Base-by-base conservation (phyloP, 2,329 filamentous ascomycete genomes). In the Pezicula carpinea region DNA sequence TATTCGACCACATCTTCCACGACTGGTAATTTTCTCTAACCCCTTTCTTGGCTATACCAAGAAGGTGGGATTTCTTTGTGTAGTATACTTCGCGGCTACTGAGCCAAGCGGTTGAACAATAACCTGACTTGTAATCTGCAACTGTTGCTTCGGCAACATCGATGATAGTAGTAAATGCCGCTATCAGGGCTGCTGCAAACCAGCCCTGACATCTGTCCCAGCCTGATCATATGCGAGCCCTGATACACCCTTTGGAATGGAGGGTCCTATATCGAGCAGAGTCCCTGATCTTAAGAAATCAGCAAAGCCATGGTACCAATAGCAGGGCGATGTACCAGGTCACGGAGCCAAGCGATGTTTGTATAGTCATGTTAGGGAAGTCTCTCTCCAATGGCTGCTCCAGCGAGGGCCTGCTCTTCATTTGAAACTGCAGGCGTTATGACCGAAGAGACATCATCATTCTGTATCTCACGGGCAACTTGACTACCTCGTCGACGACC, bases 291-390 rank as follows among this genome's bases (percentile, higher is more conserved):
- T 76, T 42, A 33, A 21, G 32, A 31, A 49, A 23, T 31, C 26
- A 26, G 50, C 39, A 45, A 26, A 43, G 33, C 34, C 31, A 4
- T n/a, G 18, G 17, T 6, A 5, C 8, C 13, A 13, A 31, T 18
- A 19, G 32, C n/a, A 14, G 14, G 15, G 32, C 18, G 5, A 40
- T 52, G 22, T 58, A 77, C 74, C 47, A 82, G 60, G 54, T 80
- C 77, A 59, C 80, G 79, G 8, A 82, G 66, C 77, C 77, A 82
- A 60, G 83, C 78, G 48, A 82, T 81, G 1, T 77, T 80, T 6
- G 74, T 77, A 53, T 83, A 82, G 52, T 81, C 74, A 56, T 79
- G 80, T 57, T 82, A 83, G 1, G 76, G 73, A 17, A 81, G 60
- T 43, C 77, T 64, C 57, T 82, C 78, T 35, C 76, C 77, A 10